These are phyloP conservation scores for Hymenoscyphus repandus DNA, from an alignment of 2,329 filamentous ascomycete species.

Conservation along the genomic window DNA sequence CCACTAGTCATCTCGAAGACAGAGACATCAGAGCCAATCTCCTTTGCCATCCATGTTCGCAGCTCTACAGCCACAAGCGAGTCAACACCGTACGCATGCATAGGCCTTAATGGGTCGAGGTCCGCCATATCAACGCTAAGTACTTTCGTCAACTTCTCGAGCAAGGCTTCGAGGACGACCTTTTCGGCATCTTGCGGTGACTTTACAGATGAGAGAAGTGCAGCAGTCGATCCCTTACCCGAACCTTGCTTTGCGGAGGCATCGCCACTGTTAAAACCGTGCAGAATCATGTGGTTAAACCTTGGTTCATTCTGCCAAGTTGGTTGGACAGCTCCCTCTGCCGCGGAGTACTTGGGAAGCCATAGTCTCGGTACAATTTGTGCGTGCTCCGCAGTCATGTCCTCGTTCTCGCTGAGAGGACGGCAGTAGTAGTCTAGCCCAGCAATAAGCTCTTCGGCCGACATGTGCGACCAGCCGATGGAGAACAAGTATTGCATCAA, in stretches of 20 bases:
- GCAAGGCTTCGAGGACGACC: constrained; percentile 19
- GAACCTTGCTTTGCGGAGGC: background rate
- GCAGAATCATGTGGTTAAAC: background rate
- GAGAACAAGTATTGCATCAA: background rate
- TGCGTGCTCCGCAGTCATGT: background rate
- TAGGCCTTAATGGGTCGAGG: constrained; percentile 30
- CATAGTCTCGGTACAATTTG: background rate
- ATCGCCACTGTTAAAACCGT: background rate
- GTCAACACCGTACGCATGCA: constrained; percentile 38
- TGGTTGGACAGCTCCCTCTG: background rate
- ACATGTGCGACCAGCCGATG: background rate
- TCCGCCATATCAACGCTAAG: constrained; percentile 41
- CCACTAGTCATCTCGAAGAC: constrained; percentile 39
- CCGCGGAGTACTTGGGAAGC: background rate
- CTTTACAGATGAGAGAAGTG: background rate
- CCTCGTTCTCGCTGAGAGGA: background rate
- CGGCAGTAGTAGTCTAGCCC: constrained; percentile 20
- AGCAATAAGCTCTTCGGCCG: constrained; percentile 1
- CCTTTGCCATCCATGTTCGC: constrained; percentile 42
- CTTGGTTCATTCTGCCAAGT: background rate
- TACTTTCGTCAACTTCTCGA: constrained; percentile 37
- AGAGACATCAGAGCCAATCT: constrained; percentile 39
- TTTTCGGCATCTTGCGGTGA: background rate
- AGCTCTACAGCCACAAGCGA: constrained; percentile 18
- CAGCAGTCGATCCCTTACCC: background rate